Base-by-base conservation (phyloP, 768 basidiomycete genomes). In the Xerocomus brunneocitrinus region DNA sequence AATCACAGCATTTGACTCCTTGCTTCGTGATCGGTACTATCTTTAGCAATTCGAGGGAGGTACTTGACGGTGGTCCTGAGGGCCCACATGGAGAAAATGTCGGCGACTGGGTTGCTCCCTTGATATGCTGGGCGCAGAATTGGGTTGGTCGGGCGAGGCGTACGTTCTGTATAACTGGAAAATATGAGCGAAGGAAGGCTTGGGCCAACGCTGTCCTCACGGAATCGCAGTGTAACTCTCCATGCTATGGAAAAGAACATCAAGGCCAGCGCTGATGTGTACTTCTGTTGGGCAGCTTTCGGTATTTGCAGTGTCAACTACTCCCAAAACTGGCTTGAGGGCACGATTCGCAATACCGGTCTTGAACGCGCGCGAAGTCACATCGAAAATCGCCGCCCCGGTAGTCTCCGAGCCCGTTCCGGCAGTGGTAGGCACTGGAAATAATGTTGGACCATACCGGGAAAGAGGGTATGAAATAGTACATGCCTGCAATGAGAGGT, bases 321-420 rank as follows among this genome's bases (percentile, higher is more conserved):
- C 82, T 30, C 91, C 95, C 24, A 98, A 77, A 2, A 85, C 79
- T 0, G 95, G 95, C 58, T 95, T 92, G 72, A 98, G 73, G 4
- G 94, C 91, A 35, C 95, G 83, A 64, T 80, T 93, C 0, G 95
- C 88, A 60, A 98, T 98, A 41, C 95, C 95, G 13, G 95, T 98
- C 77, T 98, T 98, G 81, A 98, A 97, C 5, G 86, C 82, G 62
- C 80, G 83, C 0, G 92, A 93, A 0, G 95, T 91, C 41, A 97
- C 91, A 63, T 95, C 91, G 50, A 97, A 79, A 60, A 98, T 95
- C 10, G 95, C 91, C 0, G 95, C 87, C 9, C 95, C 95, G 0
- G 95, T 98, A 3, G 95, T 98, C 69, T 98, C 91, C 1, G 90
- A 91, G 16, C 93, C 94, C 13, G 94, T 95, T 47, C 95, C 95